A percentile compares a stretch with the other conserved stretches of the same genome.
phyloP scores from a whole-genome alignment of 176 grass and related monocot genomes.

The Oryza meyeriana region DNA sequence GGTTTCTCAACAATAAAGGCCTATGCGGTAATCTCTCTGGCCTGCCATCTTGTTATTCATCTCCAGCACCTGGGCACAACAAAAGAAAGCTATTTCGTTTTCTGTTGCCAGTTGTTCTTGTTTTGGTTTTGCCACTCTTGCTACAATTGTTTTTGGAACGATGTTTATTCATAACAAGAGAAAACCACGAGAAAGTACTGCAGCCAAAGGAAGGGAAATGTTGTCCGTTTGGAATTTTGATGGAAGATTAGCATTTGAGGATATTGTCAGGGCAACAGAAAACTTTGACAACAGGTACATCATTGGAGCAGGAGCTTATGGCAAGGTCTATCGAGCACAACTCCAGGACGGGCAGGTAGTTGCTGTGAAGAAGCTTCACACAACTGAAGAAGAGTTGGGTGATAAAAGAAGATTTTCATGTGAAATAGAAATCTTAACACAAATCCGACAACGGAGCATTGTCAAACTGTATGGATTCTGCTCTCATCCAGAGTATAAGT shows the following conservation, averaged over 20 bases:
- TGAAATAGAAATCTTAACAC: constrained; percentile 6
- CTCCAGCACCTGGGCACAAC: not conserved
- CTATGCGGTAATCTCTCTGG: constrained; percentile 14
- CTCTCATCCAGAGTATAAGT: not conserved
- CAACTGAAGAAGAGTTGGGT: not conserved
- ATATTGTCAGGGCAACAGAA: constrained; percentile 15
- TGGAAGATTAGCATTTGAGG: constrained; percentile 16
- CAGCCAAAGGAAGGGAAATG: not conserved
- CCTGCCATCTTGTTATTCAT: not conserved
- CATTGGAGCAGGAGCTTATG: not conserved
- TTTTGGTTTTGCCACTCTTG: not conserved
- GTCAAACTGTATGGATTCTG: constrained; percentile 18
- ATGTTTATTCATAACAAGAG: not conserved
- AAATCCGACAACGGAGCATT: constrained; percentile 1
- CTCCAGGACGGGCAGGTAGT: not conserved
- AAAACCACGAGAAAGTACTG: not conserved
- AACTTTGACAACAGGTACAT: not conserved
- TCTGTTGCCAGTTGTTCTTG: not conserved
- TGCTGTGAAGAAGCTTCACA: constrained; percentile 9
- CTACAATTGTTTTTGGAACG: not conserved
- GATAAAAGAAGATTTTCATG: not conserved
- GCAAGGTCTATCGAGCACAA: constrained; percentile 3
- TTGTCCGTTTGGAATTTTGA: constrained; percentile 28
- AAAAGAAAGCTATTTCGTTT: not conserved
- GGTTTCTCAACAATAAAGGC: constrained; percentile 30